phyloP scores from a whole-genome alignment of 805 yeast species.

The Tetrapisispora pingtungensis region DNA sequence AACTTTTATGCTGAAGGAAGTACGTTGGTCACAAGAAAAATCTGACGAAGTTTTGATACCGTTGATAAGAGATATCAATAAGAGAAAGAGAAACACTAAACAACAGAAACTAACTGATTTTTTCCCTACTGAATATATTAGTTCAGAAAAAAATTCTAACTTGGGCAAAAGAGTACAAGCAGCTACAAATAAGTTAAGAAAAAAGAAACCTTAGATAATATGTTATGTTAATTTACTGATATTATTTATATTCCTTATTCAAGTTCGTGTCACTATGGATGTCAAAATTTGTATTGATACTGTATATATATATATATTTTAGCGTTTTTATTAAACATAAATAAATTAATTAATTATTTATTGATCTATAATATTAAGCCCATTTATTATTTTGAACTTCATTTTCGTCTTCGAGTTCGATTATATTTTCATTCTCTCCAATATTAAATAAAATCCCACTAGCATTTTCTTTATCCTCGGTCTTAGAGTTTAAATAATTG shows the following conservation, averaged over 20 bases:
- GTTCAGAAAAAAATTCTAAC: conserved; percentile 36
- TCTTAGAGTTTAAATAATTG: neutral
- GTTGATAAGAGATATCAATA: conserved; percentile 67
- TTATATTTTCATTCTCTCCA: neutral
- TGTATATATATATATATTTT: neutral
- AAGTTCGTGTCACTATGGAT: no score
- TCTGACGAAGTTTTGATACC: conserved; percentile 83
- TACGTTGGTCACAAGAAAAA: conserved; percentile 70
- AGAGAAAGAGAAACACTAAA: conserved; percentile 41
- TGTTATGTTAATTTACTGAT: neutral
- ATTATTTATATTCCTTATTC: neutral
- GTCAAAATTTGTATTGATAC: no score
- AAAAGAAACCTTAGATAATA: conserved; percentile 12
- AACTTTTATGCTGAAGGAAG: conserved; percentile 51
- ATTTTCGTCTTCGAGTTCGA: conserved; percentile 1
- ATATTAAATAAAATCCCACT: conserved; percentile 1
- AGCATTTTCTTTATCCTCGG: neutral
- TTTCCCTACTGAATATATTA: conserved; percentile 50
- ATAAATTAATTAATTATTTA: neutral
- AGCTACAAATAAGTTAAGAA: conserved; percentile 43
- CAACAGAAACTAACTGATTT: conserved; percentile 59
- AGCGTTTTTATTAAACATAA: neutral
- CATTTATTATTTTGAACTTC: conserved; percentile 2
- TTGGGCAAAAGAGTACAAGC: conserved; percentile 52
- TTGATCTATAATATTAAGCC: conserved; percentile 2